These are phyloP conservation scores for Penicillium antarcticum DNA, from an alignment of 495 filamentous ascomycete genomes.

Conservation along the genomic window DNA sequence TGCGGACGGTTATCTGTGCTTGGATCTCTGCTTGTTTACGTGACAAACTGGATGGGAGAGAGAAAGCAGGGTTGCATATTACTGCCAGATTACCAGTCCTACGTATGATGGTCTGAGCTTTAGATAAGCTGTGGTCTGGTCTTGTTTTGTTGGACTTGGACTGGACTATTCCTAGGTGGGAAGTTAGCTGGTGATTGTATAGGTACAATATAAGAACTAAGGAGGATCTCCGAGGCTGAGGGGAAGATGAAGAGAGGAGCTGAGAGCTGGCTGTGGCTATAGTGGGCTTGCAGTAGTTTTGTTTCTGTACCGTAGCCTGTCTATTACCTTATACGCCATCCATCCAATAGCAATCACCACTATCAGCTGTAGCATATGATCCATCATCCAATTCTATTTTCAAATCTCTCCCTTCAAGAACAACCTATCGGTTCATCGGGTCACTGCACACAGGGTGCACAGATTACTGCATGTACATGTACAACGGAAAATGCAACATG, in stretches of 20 bases:
- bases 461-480: too few relatives aligned
- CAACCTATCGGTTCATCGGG: neutral
- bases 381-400: neutral
- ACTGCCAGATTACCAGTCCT: too few relatives aligned
- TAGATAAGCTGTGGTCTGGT: slow-evolving; percentile 6
- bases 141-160: neutral
- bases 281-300: too few relatives aligned
- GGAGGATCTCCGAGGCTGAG: too few relatives aligned
- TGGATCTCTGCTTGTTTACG: neutral
- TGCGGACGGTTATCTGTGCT: neutral
- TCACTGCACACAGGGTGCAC: neutral
- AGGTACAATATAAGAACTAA: too few relatives aligned
- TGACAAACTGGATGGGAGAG: neutral
- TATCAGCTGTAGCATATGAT: neutral
- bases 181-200: too few relatives aligned
- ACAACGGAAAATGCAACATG: too few relatives aligned
- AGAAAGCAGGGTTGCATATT: too few relatives aligned
- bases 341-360: neutral
- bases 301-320: too few relatives aligned
- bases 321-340: too few relatives aligned
- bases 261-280: too few relatives aligned
- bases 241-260: too few relatives aligned
- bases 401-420: neutral
- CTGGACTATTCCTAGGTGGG: neutral
- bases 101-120: neutral